Evolutionary conservation across 73 alveolate species (phyloP), one percentile per base, ranked within the genome.

Genomic region (Paramecium sexaurelia): DNA sequence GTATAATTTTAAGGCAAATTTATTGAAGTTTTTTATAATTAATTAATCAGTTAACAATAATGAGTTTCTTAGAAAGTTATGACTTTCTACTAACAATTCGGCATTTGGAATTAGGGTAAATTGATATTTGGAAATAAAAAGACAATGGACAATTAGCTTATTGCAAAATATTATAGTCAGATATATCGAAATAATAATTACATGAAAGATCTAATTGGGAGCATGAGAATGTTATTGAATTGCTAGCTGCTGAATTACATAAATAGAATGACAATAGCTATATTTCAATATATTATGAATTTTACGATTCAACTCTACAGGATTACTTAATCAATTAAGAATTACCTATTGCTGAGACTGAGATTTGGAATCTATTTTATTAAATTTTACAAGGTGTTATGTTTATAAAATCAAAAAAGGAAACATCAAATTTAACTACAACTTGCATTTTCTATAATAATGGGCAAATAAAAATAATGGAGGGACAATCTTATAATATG

Each of bases 1-100:
- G 41, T 4, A 35, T 35, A 4, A 35, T 35, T 4, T 6, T 35
- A 35, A 35, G 41, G 41, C 6, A 43, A 7, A 0, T 43, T 43
- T 43, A 47, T 47, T 47, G 19, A 15, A 47, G 27, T 15, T 47
- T 13, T 43, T 51, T 51, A 51, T 51, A 51, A 51, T 51, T 51
- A 51, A 51, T 51, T 51, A 51, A 61, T 61, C 83, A 61, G 83
- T 61, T 61, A 61, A 61, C 24, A 0, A 51, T 7, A 29, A 78
- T 78, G 90, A 78, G 90, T 43, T 78, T 78, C 55, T 22, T 78
- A 24, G 90, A 78, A 24, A 78, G 71, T 6, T 78, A 78, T 78
- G 90, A 78, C 43, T 78, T 29, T 43, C 73, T 78, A 17, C 68
- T 78, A 19, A 78, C 90, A 5, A 78, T 78, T 19, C 26, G 73